Evolutionary conservation across 1,284 basidiomycete species (phyloP).

Genomic region (Rhizopogon parksii): DNA sequence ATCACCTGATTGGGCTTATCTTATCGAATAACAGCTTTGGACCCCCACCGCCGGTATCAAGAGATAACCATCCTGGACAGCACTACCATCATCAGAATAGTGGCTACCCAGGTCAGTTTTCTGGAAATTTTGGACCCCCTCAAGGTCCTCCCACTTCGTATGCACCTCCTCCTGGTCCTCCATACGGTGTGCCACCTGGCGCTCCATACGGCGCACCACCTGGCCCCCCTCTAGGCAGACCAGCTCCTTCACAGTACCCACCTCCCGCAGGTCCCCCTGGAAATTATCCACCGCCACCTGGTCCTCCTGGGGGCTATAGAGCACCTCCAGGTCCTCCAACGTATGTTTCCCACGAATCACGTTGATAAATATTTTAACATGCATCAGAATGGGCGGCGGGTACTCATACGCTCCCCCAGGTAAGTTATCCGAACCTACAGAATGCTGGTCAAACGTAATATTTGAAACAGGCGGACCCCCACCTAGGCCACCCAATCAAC

Average conservation of each 20-base stretch:
- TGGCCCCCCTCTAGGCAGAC: conserved; percentile 31
- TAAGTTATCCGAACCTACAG: neutral
- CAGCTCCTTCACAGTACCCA: conserved; percentile 18
- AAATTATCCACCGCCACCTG: conserved; percentile 26
- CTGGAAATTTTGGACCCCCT: conserved; percentile 13
- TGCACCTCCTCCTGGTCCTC: conserved; percentile 30
- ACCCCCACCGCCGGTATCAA: conserved; percentile 20
- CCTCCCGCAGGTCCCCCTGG: conserved; percentile 14
- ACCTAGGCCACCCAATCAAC: conserved; percentile 50
- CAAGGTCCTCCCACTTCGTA: conserved; percentile 12
- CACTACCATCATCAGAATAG: conserved; percentile 28
- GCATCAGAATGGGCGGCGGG: neutral
- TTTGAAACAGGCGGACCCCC: conserved; percentile 34
- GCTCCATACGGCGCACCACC: conserved; percentile 15
- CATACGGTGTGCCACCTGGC: conserved; percentile 17
- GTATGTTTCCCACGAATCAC: neutral
- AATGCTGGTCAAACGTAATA: neutral
- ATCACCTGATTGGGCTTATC: neutral
- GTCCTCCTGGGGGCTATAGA: conserved; percentile 31
- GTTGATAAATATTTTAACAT: neutral
- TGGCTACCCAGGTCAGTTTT: conserved; percentile 35
- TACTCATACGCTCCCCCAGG: conserved; percentile 3
- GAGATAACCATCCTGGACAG: conserved; percentile 32
- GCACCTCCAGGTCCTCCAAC: conserved; percentile 15
- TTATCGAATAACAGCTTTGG: conserved; percentile 16